phyloP scores from a whole-genome alignment of 805 yeast genomes.

The Cyberlindnera misumaiensis region DNA sequence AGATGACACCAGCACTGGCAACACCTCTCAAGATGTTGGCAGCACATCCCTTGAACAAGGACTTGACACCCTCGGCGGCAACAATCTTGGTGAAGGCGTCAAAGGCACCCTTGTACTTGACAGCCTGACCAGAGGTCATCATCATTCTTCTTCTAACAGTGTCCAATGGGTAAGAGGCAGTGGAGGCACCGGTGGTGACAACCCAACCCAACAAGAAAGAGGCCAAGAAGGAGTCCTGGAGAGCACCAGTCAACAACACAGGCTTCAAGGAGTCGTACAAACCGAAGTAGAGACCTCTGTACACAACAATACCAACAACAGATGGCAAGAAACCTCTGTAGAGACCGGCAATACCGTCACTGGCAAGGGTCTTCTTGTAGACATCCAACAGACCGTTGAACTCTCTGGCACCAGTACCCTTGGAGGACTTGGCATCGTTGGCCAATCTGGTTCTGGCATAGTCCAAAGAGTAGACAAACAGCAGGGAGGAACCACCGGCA shows the following conservation, averaged over 20 bases:
- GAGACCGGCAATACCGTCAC: constrained; percentile 97
- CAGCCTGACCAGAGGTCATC: constrained; percentile 99
- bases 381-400: constrained; percentile 96
- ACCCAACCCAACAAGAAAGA: constrained; percentile 96
- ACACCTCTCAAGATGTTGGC: constrained; percentile 99
- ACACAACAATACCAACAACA: constrained; percentile 93
- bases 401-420: constrained; percentile 85
- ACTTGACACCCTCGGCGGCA: constrained; percentile 89
- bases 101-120: constrained; percentile 90
- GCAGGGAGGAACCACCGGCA: constrained; percentile 94
- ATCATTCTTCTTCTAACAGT: constrained; percentile 99
- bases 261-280: constrained; percentile 95
- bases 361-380: constrained; percentile 88
- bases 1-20: constrained; percentile 99
- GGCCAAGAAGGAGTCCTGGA: constrained; percentile 92
- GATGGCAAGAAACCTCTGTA: constrained; percentile 99
- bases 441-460: constrained; percentile 99
- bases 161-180: constrained; percentile 98
- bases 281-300: constrained; percentile 99
- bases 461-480: constrained; percentile 94
- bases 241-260: constrained; percentile 85
- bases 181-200: constrained; percentile 97
- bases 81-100: constrained; percentile 89
- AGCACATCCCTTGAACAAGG: constrained; percentile 98
- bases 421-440: constrained; percentile 85